Conservation (phyloP, 768 basidiomycete species). For the Thelephora aurantiotincta region DNA sequence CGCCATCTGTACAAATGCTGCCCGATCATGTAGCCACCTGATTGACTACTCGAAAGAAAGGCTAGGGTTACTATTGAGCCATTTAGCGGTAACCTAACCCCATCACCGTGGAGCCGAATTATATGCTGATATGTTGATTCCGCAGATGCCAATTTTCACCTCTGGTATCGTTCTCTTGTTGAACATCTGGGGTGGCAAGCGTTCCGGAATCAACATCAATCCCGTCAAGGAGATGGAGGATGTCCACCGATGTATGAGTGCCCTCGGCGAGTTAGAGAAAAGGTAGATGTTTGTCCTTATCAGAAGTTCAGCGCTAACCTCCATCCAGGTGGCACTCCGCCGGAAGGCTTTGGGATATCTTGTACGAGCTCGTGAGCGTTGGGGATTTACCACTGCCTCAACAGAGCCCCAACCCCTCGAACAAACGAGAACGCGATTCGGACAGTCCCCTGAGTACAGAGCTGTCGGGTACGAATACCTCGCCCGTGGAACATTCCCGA, state of each 20-base stretch:
- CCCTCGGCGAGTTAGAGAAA: conserved; percentile 20
- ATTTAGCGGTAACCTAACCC: conserved; percentile 16
- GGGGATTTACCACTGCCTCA: conserved; percentile 59
- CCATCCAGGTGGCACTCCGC: conserved; percentile 29
- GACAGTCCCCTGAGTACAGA: conserved; percentile 25
- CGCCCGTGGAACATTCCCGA: conserved; percentile 11
- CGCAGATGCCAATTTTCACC: conserved; percentile 25
- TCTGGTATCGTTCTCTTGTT: conserved; percentile 33
- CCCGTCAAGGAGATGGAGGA: conserved; percentile 27
- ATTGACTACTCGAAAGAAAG: conserved; percentile 24
- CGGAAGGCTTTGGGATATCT: conserved; percentile 46
- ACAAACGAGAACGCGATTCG: conserved; percentile 52
- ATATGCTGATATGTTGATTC: not conserved
- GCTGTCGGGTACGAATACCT: not conserved
- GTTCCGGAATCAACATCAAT: conserved; percentile 20
- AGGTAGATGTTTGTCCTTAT: conserved; percentile 12
- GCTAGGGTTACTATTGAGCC: conserved; percentile 12
- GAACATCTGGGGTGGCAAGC: conserved; percentile 33
- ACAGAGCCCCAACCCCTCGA: conserved; percentile 30
- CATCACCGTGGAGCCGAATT: not conserved
- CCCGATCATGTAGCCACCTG: conserved; percentile 34
- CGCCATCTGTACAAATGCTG: conserved; percentile 41
- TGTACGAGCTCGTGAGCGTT: conserved; percentile 58
- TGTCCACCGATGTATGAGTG: conserved; percentile 31
- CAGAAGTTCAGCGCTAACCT: not conserved